A percentile compares a stretch with the other conserved stretches of the same genome.
Evolutionary conservation across 257 asterid genomes (phyloP).

Genomic region (Verbena officinalis): DNA sequence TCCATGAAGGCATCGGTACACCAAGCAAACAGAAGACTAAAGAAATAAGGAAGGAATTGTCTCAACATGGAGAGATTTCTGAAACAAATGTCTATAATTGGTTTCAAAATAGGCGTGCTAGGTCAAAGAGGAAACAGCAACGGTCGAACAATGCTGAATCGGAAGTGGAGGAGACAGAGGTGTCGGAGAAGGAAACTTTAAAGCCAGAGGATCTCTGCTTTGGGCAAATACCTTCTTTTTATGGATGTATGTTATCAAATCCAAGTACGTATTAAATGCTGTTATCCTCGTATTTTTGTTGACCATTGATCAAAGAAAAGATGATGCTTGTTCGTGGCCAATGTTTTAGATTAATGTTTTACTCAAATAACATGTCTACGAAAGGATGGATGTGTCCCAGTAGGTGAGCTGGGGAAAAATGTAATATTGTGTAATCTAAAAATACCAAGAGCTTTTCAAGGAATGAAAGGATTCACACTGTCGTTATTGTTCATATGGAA

Average conservation of each 20-base stretch:
- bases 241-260: constrained; percentile 62
- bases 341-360: no score
- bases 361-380: no score
- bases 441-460: no score
- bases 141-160: constrained; percentile 73
- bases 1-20: constrained; percentile 92
- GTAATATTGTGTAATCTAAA: no score
- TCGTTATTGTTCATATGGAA: no score
- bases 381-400: no score
- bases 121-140: constrained; percentile 96
- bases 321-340: no score
- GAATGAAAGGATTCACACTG: no score
- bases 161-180: constrained; percentile 95
- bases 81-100: constrained; percentile 98
- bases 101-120: constrained; percentile 98
- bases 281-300: not conserved
- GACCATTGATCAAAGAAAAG: no score
- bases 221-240: constrained; percentile 73
- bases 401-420: no score
- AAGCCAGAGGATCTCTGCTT: no score
- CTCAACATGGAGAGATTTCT: constrained; percentile 95
- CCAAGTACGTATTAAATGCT: constrained; percentile 45
- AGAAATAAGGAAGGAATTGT: constrained; percentile 83
- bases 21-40: constrained; percentile 96
- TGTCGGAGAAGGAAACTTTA: constrained; percentile 81